Percentiles rank a stretch among this genome's conserved stretches.
Evolutionary conservation across 2,329 filamentous ascomycete species (phyloP).

Genomic region (Xylariaceae sp.): DNA sequence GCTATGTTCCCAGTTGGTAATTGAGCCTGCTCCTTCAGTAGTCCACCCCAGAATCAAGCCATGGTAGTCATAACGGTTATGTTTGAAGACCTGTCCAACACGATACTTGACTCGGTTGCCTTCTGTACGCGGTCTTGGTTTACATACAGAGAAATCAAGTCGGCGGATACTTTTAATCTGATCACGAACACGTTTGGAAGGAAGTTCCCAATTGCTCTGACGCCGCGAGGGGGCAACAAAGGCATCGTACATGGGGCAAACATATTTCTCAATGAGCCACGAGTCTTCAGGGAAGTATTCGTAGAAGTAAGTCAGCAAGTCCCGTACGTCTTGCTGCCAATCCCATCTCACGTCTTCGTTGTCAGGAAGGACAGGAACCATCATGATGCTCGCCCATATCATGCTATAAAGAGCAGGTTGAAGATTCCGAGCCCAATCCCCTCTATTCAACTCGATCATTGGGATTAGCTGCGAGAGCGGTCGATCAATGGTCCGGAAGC

Average conservation of each 20-base stretch:
- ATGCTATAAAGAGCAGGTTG: constrained; percentile 65
- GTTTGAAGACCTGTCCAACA: constrained; percentile 80
- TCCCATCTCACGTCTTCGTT: constrained; percentile 39
- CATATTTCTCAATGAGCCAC: constrained; percentile 64
- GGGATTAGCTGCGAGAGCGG: constrained; percentile 36
- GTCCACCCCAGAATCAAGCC: constrained; percentile 91
- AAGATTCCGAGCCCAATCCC: constrained; percentile 54
- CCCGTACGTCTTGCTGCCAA: constrained; percentile 59
- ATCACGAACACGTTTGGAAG: constrained; percentile 33
- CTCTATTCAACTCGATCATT: constrained; percentile 35
- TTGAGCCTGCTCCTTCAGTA: constrained; percentile 57
- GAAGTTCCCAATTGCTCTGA: constrained; percentile 31
- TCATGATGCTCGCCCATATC: constrained; percentile 65
- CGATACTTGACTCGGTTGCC: constrained; percentile 52
- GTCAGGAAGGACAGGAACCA: constrained; percentile 41
- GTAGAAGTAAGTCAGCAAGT: constrained; percentile 61
- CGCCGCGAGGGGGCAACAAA: constrained; percentile 34
- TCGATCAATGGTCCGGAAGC: constrained; percentile 35
- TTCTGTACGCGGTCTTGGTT: constrained; percentile 36
- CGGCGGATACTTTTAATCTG: constrained; percentile 40
- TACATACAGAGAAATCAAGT: constrained; percentile 35
- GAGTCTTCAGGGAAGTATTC: constrained; percentile 67
- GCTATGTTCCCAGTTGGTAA: constrained; percentile 52
- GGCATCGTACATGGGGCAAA: constrained; percentile 57
- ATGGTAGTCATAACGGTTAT: constrained; percentile 73